Base-by-base conservation (phyloP, 768 basidiomycete species). In the Mycena galericulata region DNA sequence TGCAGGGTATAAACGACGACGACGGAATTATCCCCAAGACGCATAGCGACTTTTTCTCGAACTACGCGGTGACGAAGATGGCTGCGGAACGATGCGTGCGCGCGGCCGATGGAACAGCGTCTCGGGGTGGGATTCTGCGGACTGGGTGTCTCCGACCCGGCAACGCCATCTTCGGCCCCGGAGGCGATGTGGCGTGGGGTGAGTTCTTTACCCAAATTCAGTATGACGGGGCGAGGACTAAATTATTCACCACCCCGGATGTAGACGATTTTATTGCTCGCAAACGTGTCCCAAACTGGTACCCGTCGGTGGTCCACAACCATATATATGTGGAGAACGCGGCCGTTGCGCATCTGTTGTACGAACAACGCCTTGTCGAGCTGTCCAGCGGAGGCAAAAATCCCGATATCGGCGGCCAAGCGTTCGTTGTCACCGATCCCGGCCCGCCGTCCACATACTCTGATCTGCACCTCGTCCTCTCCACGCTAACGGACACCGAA, bases 141-240 rank as follows among this genome's bases (percentile, higher is more conserved):
- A 94, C 92, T 11, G 92, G 93, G 0, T 90, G 87, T 68, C 82
- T 94, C 46, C 87, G 93, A n/a, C 93, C 93, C 3, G 92, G 92
- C 0, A 93, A 93, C 66, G 92, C 90, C 0, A 79, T 93, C 4
- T 94, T 87, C 75, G 93, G 93, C 2, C 89, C 92, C 2, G 87
- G 92, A 40, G 92, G 92, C 5, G 93, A 94, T 75, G 84, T 91
- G 72, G 74, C 91, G 15, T 88, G 86, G 56, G 91, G 70, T 53
- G 54, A 34, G 59, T 43, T 10, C 22, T 17, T 6, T 3, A n/a
- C n/a, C n/a, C n/a, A n/a, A n/a, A n/a, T n/a, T n/a, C n/a, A n/a
- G n/a, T n/a, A n/a, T n/a, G n/a, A n/a, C n/a, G n/a, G n/a, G n/a
- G n/a, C n/a, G n/a, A n/a, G n/a, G n/a, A 12, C 9, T 14, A 5